Percentiles rank a stretch among this genome's conserved stretches.
These are phyloP conservation scores for Boletus speciosus DNA, from an alignment of 768 basidiomycete genomes.

Conservation along the genomic window DNA sequence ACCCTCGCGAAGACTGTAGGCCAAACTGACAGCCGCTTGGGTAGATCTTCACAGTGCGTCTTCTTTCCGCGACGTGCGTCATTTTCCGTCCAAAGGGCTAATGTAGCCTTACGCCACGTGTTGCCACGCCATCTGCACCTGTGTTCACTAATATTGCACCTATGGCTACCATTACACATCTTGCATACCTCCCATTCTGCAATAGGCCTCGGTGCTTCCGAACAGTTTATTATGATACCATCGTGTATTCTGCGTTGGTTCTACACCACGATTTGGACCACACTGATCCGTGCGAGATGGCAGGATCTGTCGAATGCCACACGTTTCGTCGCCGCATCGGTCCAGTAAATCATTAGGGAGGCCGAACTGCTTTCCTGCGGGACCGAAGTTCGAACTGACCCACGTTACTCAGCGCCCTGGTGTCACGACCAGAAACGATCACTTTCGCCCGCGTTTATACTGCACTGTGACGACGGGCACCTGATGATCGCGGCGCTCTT, in stretches of 20 bases:
- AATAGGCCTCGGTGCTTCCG: background rate
- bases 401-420: too few relatives aligned
- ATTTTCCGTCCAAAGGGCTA: background rate
- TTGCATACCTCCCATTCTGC: background rate
- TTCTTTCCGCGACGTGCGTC: background rate
- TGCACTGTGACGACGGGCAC: too few relatives aligned
- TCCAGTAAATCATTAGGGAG: too few relatives aligned
- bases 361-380: too few relatives aligned
- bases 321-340: too few relatives aligned
- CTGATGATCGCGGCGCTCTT: too few relatives aligned
- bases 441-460: too few relatives aligned
- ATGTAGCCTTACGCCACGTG: background rate
- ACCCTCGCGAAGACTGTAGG: constrained; percentile 21
- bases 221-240: background rate
- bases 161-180: background rate
- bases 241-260: background rate
- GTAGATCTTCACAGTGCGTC: background rate
- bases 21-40: background rate
- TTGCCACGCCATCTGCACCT: background rate
- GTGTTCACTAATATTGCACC: background rate
- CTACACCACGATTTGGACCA: too few relatives aligned
- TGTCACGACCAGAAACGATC: too few relatives aligned
- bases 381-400: too few relatives aligned
- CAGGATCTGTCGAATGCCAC: too few relatives aligned
- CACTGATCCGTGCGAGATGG: too few relatives aligned